phyloP scores from a whole-genome alignment of 2,329 filamentous ascomycete species.

The Botrytis squamosa region DNA sequence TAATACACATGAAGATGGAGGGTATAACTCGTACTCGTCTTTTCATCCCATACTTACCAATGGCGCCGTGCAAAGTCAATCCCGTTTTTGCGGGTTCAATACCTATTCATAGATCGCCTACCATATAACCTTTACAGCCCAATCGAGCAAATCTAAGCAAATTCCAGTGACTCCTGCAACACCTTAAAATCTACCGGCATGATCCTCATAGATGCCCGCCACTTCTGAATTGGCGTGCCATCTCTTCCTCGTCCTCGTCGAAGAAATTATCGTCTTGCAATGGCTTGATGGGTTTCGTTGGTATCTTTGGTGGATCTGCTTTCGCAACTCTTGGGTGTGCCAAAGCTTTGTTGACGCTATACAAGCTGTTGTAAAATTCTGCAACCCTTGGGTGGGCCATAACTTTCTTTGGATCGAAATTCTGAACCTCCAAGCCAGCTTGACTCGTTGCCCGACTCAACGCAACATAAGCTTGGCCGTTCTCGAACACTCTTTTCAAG shows the following conservation, averaged over 20 bases:
- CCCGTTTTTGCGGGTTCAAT: background rate
- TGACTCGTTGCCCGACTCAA: conserved; percentile 89
- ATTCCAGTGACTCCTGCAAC: conserved; percentile 3
- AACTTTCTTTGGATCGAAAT: conserved; percentile 87
- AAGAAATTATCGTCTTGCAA: background rate
- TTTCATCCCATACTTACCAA: background rate
- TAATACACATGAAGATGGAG: conserved; percentile 12
- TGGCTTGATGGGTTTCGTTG: conserved; percentile 8
- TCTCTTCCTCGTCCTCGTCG: conserved; percentile 8
- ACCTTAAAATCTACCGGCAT: background rate
- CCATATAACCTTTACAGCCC: conserved; percentile 8
- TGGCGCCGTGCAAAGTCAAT: conserved; percentile 2
- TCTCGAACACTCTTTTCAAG: conserved; percentile 88
- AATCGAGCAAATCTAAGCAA: conserved; percentile 6
- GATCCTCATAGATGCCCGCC: background rate
- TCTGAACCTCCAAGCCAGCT: conserved; percentile 79
- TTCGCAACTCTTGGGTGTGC: conserved; percentile 36
- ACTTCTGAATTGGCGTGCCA: background rate
- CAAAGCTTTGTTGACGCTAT: conserved; percentile 61
- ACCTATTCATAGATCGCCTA: background rate
- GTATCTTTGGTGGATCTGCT: conserved; percentile 15
- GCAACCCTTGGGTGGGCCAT: conserved; percentile 90
- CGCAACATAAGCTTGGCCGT: conserved; percentile 95
- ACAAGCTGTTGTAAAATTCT: conserved; percentile 80
- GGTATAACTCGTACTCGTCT: conserved; percentile 4